A percentile compares a stretch with the other conserved stretches of the same genome.
Evolutionary conservation across 108 stramenopile genomes (phyloP).

Genomic region (Fragilaria radians): DNA sequence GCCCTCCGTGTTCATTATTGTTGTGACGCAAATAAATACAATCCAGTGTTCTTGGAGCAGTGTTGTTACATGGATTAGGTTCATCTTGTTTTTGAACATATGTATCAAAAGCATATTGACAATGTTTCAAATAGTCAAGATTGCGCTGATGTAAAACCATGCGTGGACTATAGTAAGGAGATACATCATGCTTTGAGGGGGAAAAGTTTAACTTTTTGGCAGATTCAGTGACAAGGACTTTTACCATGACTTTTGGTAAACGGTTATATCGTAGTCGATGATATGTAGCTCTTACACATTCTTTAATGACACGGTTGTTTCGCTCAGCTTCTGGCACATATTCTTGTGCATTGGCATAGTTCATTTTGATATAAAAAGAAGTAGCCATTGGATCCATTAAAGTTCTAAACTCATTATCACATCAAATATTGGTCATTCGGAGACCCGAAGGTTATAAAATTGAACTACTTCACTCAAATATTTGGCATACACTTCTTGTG

Average conservation of each 20-base stretch:
- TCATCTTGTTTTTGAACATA: constrained; percentile 21
- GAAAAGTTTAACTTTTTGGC: constrained; percentile 18
- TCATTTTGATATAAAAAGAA: neutral
- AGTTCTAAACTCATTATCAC: constrained; percentile 14
- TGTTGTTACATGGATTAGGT: constrained; percentile 5
- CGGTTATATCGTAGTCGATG: constrained; percentile 5
- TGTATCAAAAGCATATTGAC: constrained; percentile 11
- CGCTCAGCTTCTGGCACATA: constrained; percentile 17
- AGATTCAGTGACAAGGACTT: constrained; percentile 6
- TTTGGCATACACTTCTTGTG: too few relatives aligned
- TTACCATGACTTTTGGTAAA: constrained; percentile 4
- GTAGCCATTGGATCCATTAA: neutral
- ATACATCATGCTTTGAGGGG: constrained; percentile 12
- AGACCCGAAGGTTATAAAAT: constrained; percentile 9
- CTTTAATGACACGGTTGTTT: constrained; percentile 3
- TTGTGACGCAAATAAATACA: too few relatives aligned
- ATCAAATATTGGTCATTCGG: neutral
- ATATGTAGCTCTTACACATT: neutral
- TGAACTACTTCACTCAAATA: neutral
- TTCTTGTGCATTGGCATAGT: constrained; percentile 16
- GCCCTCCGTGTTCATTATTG: constrained; percentile 23
- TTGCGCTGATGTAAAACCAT: constrained; percentile 6
- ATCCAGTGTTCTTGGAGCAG: constrained; percentile 1
- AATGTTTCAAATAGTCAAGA: constrained; percentile 17
- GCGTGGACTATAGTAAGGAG: neutral